Base-by-base conservation (phyloP, 2,329 filamentous ascomycete genomes). In the Amylocarpus encephaloides region DNA sequence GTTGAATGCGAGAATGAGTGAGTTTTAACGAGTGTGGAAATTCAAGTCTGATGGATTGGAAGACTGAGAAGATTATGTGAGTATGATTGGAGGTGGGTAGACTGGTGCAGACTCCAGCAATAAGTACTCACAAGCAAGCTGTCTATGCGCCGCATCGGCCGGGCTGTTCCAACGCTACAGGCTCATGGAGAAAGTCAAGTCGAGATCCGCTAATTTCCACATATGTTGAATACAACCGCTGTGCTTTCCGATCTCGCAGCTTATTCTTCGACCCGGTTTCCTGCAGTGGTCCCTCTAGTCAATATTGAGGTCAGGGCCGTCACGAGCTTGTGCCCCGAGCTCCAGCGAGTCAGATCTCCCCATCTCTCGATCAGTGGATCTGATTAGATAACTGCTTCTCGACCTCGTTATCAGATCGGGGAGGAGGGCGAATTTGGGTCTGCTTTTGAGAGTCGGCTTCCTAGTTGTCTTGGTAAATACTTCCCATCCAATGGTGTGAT, bases 1-100 rank as follows among this genome's bases (percentile, higher is more conserved):
- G 11, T 44, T 53, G 40, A 51, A 29, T 30, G 16, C 19, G 38
- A 15, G 42, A 11, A 11, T 29, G 39, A 22, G 10, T 26, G 36
- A 33, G 11, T 43, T 39, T 47, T 35, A 49, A 40, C 33, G 43
- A 50, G 41, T 50, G 35, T 46, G 35, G 29, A 6, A 36, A 18
- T 32, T 44, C 42, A 34, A 26, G 13, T 33, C 22, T 46, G 18
- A 30, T 18, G 22, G 16, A 5, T 29, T 29, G 33, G 12, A 46
- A 15, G 13, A 13, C 11, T 6, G 10, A 32, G 29, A 34, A 18
- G 29, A 30, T 12, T 32, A 26, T 22, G 22, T n/a, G 42, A 45
- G 19, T 4, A 6, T 46, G 43, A 48, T 36, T 47, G 40, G 41
- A 19, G 45, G 22, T 26, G 22, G 1, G 13, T 33, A 13, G 22